phyloP scores from a whole-genome alignment of 352 stramenopile genomes.

The Globisporangium abappressorium region DNA sequence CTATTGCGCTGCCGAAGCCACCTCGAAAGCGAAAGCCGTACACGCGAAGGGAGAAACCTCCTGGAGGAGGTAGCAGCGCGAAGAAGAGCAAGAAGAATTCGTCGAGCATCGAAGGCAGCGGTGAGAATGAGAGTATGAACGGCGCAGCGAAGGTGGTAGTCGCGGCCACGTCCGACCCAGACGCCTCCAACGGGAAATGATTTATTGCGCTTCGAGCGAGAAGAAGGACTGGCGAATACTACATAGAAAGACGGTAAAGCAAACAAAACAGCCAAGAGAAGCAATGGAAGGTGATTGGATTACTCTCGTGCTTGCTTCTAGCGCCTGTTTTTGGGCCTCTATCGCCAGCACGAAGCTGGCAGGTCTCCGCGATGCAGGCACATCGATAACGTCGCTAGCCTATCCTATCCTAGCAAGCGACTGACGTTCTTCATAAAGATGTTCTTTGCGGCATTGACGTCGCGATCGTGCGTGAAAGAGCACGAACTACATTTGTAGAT shows the following conservation, averaged over 20 bases:
- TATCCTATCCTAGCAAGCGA: too few species aligned
- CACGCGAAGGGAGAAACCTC: conserved; percentile 55
- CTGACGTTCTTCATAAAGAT: too few species aligned
- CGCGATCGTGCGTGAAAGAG: too few species aligned
- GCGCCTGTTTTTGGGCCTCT: too few species aligned
- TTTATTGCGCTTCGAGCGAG: conserved; percentile 8
- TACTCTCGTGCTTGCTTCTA: not conserved
- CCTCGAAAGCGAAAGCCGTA: conserved; percentile 70
- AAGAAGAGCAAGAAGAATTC: conserved; percentile 52
- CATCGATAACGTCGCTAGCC: too few species aligned
- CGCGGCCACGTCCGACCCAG: not conserved
- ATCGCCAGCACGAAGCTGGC: too few species aligned
- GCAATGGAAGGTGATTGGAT: not conserved
- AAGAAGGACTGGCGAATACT: not conserved
- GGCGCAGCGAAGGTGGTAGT: not conserved
- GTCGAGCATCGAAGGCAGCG: conserved; percentile 6
- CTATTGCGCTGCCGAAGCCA: conserved; percentile 23
- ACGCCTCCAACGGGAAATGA: conserved; percentile 3
- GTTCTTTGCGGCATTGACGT: too few species aligned
- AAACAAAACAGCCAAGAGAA: not conserved
- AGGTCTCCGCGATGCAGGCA: too few species aligned
- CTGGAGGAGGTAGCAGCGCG: conserved; percentile 20
- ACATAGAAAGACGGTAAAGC: not conserved
- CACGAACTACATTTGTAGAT: too few species aligned
- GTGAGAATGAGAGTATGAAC: conserved; percentile 4